Percentiles rank a stretch among this genome's conserved stretches.
Conservation (phyloP, 2,329 filamentous ascomycete species). For the Xylariaceae sp. region DNA sequence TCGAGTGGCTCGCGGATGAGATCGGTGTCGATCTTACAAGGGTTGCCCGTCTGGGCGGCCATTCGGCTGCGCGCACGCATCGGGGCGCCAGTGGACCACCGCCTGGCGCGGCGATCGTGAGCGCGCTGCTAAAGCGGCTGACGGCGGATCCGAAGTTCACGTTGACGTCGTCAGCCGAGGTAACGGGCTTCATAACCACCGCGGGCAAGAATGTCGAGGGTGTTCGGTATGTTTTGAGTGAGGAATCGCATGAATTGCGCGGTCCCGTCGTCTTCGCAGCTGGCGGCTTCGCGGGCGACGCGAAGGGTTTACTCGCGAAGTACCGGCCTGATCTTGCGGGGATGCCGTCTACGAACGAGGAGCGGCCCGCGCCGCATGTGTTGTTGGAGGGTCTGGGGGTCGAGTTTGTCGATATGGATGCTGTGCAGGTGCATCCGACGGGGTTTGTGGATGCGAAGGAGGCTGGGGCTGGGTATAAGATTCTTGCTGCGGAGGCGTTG, state of each 20-base stretch:
- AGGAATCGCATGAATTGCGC: constrained; percentile 35
- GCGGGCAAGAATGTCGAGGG: constrained; percentile 25
- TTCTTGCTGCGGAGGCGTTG: constrained; percentile 59
- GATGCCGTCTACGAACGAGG: constrained; percentile 59
- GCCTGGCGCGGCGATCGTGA: constrained; percentile 55
- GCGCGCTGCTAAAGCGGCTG: constrained; percentile 47
- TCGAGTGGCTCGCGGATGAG: constrained; percentile 53
- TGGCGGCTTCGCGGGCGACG: constrained; percentile 60
- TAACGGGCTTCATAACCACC: constrained; percentile 40
- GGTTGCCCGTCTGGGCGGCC: constrained; percentile 56
- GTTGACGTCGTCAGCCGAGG: constrained; percentile 47
- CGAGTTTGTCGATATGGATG: constrained; percentile 46
- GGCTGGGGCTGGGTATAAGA: constrained; percentile 46
- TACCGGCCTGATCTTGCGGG: constrained; percentile 56
- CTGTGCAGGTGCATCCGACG: constrained; percentile 60
- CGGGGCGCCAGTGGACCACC: constrained; percentile 51
- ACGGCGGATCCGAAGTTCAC: constrained; percentile 45
- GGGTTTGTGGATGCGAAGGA: constrained; percentile 55
- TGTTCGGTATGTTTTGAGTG: constrained; percentile 20
- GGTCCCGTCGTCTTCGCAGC: constrained; percentile 56
- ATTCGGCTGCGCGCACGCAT: constrained; percentile 52
- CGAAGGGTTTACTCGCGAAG: constrained; percentile 48
- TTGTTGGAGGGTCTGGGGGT: constrained; percentile 39
- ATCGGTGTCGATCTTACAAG: constrained; percentile 53
- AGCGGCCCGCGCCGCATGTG: constrained; percentile 48